phyloP scores from a whole-genome alignment of 1,139 yeast genomes.

The Debaryomyces udenii region DNA sequence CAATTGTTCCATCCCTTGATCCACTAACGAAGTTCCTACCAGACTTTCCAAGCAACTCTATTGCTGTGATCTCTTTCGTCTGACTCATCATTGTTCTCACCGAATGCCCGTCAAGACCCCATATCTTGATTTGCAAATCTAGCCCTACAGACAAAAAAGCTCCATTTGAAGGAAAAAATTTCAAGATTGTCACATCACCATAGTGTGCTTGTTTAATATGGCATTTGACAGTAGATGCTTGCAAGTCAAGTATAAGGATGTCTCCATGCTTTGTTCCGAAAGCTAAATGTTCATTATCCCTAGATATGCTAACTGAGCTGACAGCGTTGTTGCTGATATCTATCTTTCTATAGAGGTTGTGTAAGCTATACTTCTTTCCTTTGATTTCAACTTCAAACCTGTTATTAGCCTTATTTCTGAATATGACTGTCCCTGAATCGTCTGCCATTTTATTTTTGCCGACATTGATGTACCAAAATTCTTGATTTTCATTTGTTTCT shows the following conservation, averaged over 20 bases:
- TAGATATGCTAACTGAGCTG: conserved; percentile 10
- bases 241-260: conserved; percentile 24
- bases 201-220: conserved; percentile 44
- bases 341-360: conserved; percentile 5
- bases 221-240: conserved; percentile 16
- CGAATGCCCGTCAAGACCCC: conserved; percentile 56
- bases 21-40: conserved; percentile 67
- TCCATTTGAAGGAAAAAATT: conserved; percentile 61
- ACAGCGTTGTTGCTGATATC: conserved; percentile 1
- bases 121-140: conserved; percentile 59
- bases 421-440: conserved; percentile 12
- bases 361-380: conserved; percentile 7
- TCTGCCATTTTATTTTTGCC: conserved; percentile 10
- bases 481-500: conserved; percentile 28
- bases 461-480: conserved; percentile 20
- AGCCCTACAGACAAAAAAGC: conserved; percentile 58
- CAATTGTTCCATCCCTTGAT: conserved; percentile 54
- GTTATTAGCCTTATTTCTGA: conserved; percentile 1
- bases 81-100: conserved; percentile 53
- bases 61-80: conserved; percentile 44
- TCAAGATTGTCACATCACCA: conserved; percentile 35
- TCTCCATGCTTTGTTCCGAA: conserved; percentile 51
- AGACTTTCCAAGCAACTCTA: conserved; percentile 50
- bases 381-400: conserved; percentile 5
- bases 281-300: conserved; percentile 22